Percentiles rank a stretch among this genome's conserved stretches.
phyloP scores from a whole-genome alignment of 768 basidiomycete genomes.

The Leccinum imitatum region DNA sequence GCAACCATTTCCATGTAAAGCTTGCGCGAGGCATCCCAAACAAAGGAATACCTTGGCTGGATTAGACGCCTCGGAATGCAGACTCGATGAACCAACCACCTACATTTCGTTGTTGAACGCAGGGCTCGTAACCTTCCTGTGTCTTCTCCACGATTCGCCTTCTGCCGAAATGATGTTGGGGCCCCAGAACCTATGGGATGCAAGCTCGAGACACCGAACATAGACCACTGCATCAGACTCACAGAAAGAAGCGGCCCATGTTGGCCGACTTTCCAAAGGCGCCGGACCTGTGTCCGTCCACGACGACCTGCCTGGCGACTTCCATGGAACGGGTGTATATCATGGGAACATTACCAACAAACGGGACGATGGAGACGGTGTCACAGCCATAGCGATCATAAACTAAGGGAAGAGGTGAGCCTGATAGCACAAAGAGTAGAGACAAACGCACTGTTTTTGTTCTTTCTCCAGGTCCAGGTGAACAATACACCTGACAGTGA shows the following conservation, averaged over 20 bases:
- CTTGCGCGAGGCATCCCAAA: constrained; percentile 20
- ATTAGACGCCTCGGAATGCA: not conserved
- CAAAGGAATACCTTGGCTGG: constrained; percentile 17
- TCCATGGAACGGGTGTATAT: constrained; percentile 25
- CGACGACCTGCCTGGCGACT: constrained; percentile 21
- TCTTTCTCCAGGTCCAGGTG: constrained; percentile 26
- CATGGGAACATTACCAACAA: constrained; percentile 17
- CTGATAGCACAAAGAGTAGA: not conserved
- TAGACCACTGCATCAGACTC: constrained; percentile 2
- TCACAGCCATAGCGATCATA: constrained; percentile 19
- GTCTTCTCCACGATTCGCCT: constrained; percentile 20
- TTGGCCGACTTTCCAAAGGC: constrained; percentile 18
- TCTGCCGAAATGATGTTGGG: constrained; percentile 16
- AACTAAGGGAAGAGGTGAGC: constrained; percentile 11
- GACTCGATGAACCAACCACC: not conserved
- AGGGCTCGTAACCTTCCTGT: constrained; percentile 21
- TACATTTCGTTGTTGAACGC: constrained; percentile 28
- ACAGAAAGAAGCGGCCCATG: constrained; percentile 16
- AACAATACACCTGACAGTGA: constrained; percentile 14
- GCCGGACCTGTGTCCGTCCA: constrained; percentile 17
- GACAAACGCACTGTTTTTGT: constrained; percentile 12
- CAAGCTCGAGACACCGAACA: not conserved
- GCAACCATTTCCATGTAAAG: constrained; percentile 22
- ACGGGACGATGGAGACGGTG: constrained; percentile 24
- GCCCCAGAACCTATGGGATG: constrained; percentile 16